Conservation (phyloP, 768 basidiomycete genomes). For the Rhodotorula babjevae region DNA sequence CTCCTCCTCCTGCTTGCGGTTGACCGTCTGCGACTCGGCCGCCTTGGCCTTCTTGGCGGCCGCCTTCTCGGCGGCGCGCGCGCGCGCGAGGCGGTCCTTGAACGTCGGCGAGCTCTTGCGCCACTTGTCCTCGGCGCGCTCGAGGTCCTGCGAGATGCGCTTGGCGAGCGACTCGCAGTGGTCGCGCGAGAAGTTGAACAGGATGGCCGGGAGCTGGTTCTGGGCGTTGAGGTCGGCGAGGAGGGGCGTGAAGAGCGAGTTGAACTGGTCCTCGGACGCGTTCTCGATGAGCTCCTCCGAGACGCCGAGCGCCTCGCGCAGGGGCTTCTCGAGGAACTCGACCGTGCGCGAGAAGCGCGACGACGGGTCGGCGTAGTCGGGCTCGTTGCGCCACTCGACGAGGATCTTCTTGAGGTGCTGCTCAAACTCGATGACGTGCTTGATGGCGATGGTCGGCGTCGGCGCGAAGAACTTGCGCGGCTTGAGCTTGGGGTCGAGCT, state of each 20-base stretch:
- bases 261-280: conserved; percentile 49
- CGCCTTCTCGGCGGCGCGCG: conserved; percentile 54
- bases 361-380: conserved; percentile 47
- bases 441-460: conserved; percentile 54
- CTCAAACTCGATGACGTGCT: conserved; percentile 62
- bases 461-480: conserved; percentile 54
- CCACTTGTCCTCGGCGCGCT: conserved; percentile 55
- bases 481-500: conserved; percentile 47
- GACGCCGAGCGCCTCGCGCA: conserved; percentile 22
- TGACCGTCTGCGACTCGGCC: conserved; percentile 33
- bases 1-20: conserved; percentile 44
- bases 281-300: conserved; percentile 35
- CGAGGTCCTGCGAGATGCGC: conserved; percentile 48
- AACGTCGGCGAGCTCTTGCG: conserved; percentile 55
- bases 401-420: conserved; percentile 54
- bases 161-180: conserved; percentile 58
- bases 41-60: conserved; percentile 50
- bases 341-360: conserved; percentile 51
- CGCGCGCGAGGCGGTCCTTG: conserved; percentile 53
- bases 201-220: conserved; percentile 60
- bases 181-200: conserved; percentile 63
- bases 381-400: conserved; percentile 47
- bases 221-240: conserved; percentile 58
- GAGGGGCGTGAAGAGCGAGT: conserved; percentile 48
- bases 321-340: conserved; percentile 34